Evolutionary conservation across 2,329 filamentous ascomycete species (phyloP), one percentile per base, ranked within the genome.

Genomic region (Coniochaeta sp.): DNA sequence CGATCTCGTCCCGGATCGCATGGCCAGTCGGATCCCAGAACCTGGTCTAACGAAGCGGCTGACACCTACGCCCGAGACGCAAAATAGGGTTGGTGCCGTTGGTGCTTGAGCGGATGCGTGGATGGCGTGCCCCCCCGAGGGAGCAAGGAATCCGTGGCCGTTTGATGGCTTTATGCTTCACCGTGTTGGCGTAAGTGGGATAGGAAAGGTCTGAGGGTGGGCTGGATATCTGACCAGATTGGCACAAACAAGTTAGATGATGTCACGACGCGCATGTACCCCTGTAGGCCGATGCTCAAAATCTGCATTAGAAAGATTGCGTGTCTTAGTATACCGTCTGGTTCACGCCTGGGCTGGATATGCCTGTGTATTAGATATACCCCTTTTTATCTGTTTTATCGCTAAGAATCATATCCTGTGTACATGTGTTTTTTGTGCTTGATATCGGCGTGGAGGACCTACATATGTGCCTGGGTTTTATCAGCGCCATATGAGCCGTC

Each of bases 1-100:
- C 57, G 85, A 87, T 55, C 73, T 87, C 55, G 70, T 86, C n/a
- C 84, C 83, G 14, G 85, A 87, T 67, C 78, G 83, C 59, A 86
- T 86, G 83, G 81, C 81, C 7, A 81, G 82, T 60, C 79, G 83
- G 59, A 79, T 85, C 44, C 76, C 78, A 11, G 79, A 81, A 60
- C 77, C 79, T 11, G 72, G 71, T 19, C 71, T 81, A 44, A 68
- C 72, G 59, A 63, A 68, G 54, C 73, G 79, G 28, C 66, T 81
- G 63, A 82, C 80, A 8, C 80, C 80, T 1, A 79, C 76, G 59
- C 79, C 78, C 5, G 79, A 81, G 68, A 67, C 74, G 65, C 76
- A 80, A 71, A 64, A 57, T 14, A 64, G 66, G 43, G 55, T 70
- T 36, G 68, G 69, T 44, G 67, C 64, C 12, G 66, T 70, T 14